Conservation (phyloP, 371 early-diverging fungal species). For the Enterocytospora artemiae region DNA sequence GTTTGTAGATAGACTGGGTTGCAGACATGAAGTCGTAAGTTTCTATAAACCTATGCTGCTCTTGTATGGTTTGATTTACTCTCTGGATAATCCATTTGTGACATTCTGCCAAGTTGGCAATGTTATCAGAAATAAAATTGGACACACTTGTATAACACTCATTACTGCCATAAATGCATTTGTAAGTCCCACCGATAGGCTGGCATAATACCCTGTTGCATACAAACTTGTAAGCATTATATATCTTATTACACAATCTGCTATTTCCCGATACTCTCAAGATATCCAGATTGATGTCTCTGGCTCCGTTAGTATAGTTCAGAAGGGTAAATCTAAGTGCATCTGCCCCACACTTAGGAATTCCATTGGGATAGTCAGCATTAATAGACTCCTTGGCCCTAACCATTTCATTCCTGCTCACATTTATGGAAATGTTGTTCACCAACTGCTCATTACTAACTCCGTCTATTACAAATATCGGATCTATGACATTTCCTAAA, state of each 20-base stretch:
- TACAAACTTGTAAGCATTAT: conserved; percentile 68
- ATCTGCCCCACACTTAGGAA: conserved; percentile 94
- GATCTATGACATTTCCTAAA: conserved; percentile 96
- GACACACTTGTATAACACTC: neutral
- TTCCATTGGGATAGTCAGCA: conserved; percentile 88
- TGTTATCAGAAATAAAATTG: neutral
- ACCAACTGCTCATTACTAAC: conserved; percentile 67
- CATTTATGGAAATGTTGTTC: conserved; percentile 67
- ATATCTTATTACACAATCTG: conserved; percentile 98
- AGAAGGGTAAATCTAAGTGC: conserved; percentile 90
- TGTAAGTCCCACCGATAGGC: neutral
- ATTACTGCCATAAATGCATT: neutral
- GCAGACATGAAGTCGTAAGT: conserved; percentile 85
- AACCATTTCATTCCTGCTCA: conserved; percentile 71
- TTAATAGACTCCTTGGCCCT: conserved; percentile 64
- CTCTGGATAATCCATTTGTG: conserved; percentile 75
- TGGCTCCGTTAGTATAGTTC: conserved; percentile 71
- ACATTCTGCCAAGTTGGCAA: neutral
- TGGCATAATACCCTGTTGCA: conserved; percentile 7
- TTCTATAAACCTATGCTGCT: conserved; percentile 66
- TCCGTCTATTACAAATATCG: conserved; percentile 91
- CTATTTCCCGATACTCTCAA: conserved; percentile 88
- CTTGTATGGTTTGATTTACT: conserved; percentile 69
- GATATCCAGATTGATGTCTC: conserved; percentile 90
- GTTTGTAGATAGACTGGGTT: conserved; percentile 73